Evolutionary conservation across 208 protist species (phyloP), one percentile per base, ranked within the genome.

Genomic region (Wallacemonas sp.): DNA sequence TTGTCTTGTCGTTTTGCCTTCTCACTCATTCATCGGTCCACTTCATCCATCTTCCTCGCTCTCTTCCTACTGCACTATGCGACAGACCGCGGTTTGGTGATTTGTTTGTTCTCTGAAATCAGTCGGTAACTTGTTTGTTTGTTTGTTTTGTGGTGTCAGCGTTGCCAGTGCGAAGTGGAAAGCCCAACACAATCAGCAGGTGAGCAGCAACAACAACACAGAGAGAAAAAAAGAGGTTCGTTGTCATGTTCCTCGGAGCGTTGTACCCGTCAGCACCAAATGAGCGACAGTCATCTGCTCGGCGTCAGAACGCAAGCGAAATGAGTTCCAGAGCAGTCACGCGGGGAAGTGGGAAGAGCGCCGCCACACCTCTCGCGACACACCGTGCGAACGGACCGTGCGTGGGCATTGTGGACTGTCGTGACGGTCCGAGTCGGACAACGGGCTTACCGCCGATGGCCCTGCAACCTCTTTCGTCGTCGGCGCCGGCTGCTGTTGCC

Each of bases 61-160:
- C n/a, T n/a, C n/a, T n/a, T n/a, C n/a, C n/a, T n/a, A n/a, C n/a
- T n/a, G n/a, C n/a, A n/a, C n/a, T n/a, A n/a, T n/a, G n/a, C n/a
- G n/a, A n/a, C n/a, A n/a, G n/a, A n/a, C n/a, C n/a, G n/a, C n/a
- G n/a, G n/a, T 27, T 66, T 12, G 50, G 15, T 44, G 17, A 0
- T 58, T 67, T 65, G 33, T 65, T 53, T 53, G n/a, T 65, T 53
- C 9, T 19, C 9, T 46, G n/a, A n/a, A n/a, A n/a, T n/a, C n/a
- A n/a, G n/a, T n/a, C n/a, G n/a, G n/a, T n/a, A n/a, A n/a, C 41
- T 46, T 26, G 41, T 46, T 46, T 21, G 19, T 46, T 46, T 46
- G 15, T 46, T 46, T 1, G 15, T 46, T 17, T 58, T 41, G 27
- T 41, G 15, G 36, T 39, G 9, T 3, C 41, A 21, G 41, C 5